Base-by-base conservation (phyloP, 1,284 basidiomycete species). In the Ceratobasidium sp. region DNA sequence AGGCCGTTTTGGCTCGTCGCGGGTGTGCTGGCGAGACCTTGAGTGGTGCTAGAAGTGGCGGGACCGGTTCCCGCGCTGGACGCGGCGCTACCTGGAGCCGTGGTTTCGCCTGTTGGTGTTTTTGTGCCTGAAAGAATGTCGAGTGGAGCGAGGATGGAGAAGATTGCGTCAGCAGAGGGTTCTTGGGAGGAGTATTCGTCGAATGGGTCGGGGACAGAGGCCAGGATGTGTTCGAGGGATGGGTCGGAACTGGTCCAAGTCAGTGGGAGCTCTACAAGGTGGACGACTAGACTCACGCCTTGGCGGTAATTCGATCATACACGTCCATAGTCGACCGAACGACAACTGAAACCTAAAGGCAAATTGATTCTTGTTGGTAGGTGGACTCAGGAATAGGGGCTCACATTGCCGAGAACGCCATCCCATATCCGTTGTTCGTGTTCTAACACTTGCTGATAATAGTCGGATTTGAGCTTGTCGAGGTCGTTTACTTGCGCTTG, bases 351-450 rank as follows among this genome's bases (percentile, higher is more conserved):
- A 88, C 82, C 88, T 90, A 69, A 25, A 60, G 69, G 17, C 52
- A 38, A 31, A 31, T 54, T 10, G 42, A 40, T n/a, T n/a, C n/a
- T n/a, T n/a, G n/a, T n/a, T n/a, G n/a, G n/a, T n/a, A n/a, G n/a
- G n/a, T 78, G 74, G 12, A 79, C 73, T 17, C 77, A 74, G 25
- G 60, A 42, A 40, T 54, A 69, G 49, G 70, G 56, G 77, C 81
- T 72, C 72, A 91, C 89, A 82, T 94, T 94, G 72, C 84, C 85
- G 75, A 95, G 87, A 12, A 97, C 92, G 15, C 88, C 87, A 74
- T 94, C 87, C 96, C 96, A 98, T 5, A 93, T 88, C 79, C 95
- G 89, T 75, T 96, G 93, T 79, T 98, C 95, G 73, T 94, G 93
- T 69, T 94, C 92, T 64, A 96, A 81, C 65, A 96, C 94, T 74